These are phyloP conservation scores for Macrocybe gigantea DNA, from an alignment of 768 basidiomycete genomes.

Conservation along the genomic window DNA sequence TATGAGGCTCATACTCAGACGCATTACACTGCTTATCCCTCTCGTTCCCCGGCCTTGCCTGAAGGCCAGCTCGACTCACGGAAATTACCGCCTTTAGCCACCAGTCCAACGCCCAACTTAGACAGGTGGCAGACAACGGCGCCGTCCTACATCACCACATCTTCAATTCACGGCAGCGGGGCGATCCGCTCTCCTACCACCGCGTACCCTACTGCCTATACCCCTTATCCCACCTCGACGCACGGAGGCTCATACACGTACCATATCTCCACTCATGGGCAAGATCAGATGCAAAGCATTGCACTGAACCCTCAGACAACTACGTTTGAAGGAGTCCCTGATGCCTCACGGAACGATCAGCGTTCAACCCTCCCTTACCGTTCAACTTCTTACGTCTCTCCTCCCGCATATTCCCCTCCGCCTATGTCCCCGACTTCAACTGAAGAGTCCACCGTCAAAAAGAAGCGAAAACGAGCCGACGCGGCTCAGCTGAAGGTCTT, in stretches of 20 bases:
- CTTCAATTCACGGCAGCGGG: constrained; percentile 20
- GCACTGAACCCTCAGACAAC: constrained; percentile 24
- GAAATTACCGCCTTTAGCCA: constrained; percentile 53
- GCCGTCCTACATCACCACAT: constrained; percentile 22
- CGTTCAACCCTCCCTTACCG: constrained; percentile 41
- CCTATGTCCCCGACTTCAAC: constrained; percentile 40
- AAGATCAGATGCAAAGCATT: constrained; percentile 16
- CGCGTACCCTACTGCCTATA: constrained; percentile 52
- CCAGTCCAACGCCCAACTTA: constrained; percentile 26
- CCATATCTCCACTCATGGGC: constrained; percentile 28
- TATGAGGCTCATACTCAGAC: constrained; percentile 47
- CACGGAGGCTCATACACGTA: constrained; percentile 37
- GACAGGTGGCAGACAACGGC: constrained; percentile 40
- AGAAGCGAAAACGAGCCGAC: constrained; percentile 84
- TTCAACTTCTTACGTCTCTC: constrained; percentile 30
- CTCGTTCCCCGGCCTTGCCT: constrained; percentile 45
- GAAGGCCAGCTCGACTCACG: constrained; percentile 45
- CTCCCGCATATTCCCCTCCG: constrained; percentile 52
- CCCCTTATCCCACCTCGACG: constrained; percentile 31
- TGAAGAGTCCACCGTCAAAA: constrained; percentile 74
- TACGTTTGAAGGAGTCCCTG: constrained; percentile 21
- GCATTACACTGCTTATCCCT: constrained; percentile 46
- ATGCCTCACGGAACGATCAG: constrained; percentile 26
- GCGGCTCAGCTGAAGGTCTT: constrained; percentile 74
- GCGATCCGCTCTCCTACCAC: constrained; percentile 62